Base-by-base conservation (phyloP, 2,329 filamentous ascomycete genomes). In the Cytospora schulzeri region DNA sequence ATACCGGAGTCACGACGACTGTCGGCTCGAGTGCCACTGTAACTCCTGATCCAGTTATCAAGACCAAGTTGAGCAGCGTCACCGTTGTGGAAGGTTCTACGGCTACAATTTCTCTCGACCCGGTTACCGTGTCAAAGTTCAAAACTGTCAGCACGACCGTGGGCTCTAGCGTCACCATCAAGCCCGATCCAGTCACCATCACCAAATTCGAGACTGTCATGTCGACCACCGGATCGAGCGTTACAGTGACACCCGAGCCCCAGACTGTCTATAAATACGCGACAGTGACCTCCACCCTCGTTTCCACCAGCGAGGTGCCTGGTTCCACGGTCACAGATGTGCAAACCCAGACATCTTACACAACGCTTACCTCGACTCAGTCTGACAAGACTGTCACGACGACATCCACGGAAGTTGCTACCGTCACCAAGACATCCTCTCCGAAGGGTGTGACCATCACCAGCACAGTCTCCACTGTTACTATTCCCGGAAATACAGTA, bases 1-100 rank as follows among this genome's bases (percentile, higher is more conserved):
- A 71, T 73, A 1, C 41, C 9, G 41, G 41, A 48, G 41, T 48
- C 5, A 48, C 41, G 5, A 70, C 70, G 9, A 69, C 71, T 3
- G 67, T 74, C 26, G 71, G 75, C 55, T 71, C 74, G 29, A 74
- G 73, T 7, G 70, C 68, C 1, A 77, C 75, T 2, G 60, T 76
- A 54, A 76, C 75, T 1, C 74, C 74, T 0, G 67, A 64, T 28
- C 66, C 70, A 1, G 68, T 72, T 55, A 54, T 71, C 24, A 31
- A 63, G 28, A 53, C 31, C 26, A 52, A 55, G 29, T 26, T 41
- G 9, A 62, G 33, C 52, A 62, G 48, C 15, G 15, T 57, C 12
- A 45, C 35, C 7, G 55, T 38, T 19, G 38, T 48, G 4, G 41
- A 48, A 22, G 41, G 41, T 3, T 28, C 29, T 57, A 41, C 29